A percentile compares a stretch with the other conserved stretches of the same genome.
Evolutionary conservation across 2,329 filamentous ascomycete species (phyloP).

Genomic region (Sporothrix euskadiensis): DNA sequence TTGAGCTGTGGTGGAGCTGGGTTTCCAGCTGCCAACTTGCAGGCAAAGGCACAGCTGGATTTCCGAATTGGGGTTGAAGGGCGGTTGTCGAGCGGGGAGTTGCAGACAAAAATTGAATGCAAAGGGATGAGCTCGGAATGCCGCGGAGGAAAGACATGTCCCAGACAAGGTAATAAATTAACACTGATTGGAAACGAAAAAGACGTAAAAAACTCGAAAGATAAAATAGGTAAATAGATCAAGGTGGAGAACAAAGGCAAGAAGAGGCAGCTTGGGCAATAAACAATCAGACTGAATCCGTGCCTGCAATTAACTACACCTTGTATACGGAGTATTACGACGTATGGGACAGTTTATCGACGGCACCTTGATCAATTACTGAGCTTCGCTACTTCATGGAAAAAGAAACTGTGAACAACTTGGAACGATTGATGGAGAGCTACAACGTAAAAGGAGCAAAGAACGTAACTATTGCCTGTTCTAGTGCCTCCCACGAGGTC

Average conservation of each 20-base stretch:
- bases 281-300: not conserved
- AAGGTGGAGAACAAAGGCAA: not conserved
- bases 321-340: not conserved
- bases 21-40: slow-evolving; percentile 22
- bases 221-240: not conserved
- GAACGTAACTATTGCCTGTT: not conserved
- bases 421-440: no score
- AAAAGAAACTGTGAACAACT: not conserved
- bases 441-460: not conserved
- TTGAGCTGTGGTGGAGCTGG: not conserved
- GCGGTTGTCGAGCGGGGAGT: slow-evolving; percentile 12
- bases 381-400: not conserved
- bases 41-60: not conserved
- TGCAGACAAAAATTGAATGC: slow-evolving; percentile 19
- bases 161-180: not conserved
- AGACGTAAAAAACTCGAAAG: not conserved
- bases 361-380: no score
- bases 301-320: not conserved
- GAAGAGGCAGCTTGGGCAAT: not conserved
- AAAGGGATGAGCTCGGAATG: not conserved
- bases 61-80: slow-evolving; percentile 14
- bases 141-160: not conserved
- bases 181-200: not conserved
- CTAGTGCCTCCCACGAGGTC: not conserved
- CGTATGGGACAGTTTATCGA: not conserved